A percentile compares a stretch with the other conserved stretches of the same genome.
phyloP scores from a whole-genome alignment of 2,329 filamentous ascomycete species.

The Fusarium sp. region DNA sequence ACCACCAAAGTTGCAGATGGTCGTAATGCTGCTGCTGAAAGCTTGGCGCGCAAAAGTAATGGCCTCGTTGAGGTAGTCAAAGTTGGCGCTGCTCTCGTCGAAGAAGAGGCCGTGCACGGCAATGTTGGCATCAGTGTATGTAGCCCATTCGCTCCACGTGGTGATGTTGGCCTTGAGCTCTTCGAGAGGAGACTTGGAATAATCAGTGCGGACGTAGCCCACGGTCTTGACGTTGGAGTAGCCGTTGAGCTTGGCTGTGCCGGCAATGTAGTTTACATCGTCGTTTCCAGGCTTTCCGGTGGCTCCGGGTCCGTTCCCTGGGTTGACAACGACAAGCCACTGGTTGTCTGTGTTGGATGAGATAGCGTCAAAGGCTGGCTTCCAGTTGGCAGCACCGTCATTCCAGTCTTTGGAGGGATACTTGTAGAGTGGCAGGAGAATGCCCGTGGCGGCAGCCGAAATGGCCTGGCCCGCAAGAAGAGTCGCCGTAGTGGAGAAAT shows the following conservation, averaged over 20 bases:
- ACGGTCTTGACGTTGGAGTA: slow-evolving; percentile 41
- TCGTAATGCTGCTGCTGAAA: slow-evolving; percentile 25
- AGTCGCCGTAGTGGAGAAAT: background rate
- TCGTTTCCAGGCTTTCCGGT: slow-evolving; percentile 37
- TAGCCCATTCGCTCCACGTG: slow-evolving; percentile 36
- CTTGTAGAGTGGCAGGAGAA: slow-evolving; percentile 43
- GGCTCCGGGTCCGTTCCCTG: slow-evolving; percentile 40
- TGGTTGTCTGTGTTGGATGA: slow-evolving; percentile 16
- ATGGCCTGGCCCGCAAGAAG: slow-evolving; percentile 4
- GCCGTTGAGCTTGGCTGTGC: slow-evolving; percentile 41
- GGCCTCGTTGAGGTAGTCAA: slow-evolving; percentile 38
- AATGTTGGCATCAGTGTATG: slow-evolving; percentile 28
- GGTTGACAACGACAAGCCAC: slow-evolving; percentile 43
- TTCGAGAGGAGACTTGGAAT: slow-evolving; percentile 26
- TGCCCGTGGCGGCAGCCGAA: slow-evolving; percentile 26
- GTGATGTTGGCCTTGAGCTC: slow-evolving; percentile 44
- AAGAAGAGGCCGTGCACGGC: slow-evolving; percentile 45
- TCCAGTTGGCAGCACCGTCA: slow-evolving; percentile 44
- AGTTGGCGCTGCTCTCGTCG: slow-evolving; percentile 35
- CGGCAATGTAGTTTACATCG: slow-evolving; percentile 43
- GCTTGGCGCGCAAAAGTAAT: slow-evolving; percentile 23
- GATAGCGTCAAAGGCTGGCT: slow-evolving; percentile 35
- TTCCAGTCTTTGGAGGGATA: slow-evolving; percentile 38
- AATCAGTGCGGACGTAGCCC: slow-evolving; percentile 46
- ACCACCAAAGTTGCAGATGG: slow-evolving; percentile 46